These are phyloP conservation scores for Botryotinia calthae DNA, from an alignment of 2,329 filamentous ascomycete species.

Conservation along the genomic window DNA sequence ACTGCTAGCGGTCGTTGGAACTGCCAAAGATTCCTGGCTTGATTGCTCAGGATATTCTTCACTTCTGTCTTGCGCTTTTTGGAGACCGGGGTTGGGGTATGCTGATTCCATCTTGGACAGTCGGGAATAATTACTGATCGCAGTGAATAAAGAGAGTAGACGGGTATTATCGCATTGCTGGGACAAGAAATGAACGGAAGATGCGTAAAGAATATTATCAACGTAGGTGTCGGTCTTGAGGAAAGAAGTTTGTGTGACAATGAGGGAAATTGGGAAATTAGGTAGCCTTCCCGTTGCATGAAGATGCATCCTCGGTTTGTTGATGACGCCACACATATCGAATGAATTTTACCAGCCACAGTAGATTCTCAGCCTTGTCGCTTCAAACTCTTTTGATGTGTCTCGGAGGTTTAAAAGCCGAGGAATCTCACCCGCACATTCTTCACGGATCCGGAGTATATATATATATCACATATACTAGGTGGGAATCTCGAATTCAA, in stretches of 20 bases:
- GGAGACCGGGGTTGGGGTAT: neutral
- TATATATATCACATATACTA: too few relatives aligned
- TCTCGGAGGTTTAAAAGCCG: neutral
- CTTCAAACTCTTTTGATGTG: neutral
- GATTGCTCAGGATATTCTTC: neutral
- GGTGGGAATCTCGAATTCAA: neutral
- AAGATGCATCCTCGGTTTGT: constrained; percentile 1
- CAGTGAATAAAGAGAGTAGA: neutral
- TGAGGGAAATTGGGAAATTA: neutral
- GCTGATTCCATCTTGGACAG: constrained; percentile 1
- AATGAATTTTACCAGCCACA: neutral
- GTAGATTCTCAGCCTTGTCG: neutral
- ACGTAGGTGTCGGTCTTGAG: neutral
- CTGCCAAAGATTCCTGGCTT: neutral
- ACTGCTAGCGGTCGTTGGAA: neutral
- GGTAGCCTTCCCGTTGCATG: constrained; percentile 1
- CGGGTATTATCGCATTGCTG: constrained; percentile 7
- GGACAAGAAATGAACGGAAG: neutral
- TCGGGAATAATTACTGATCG: neutral
- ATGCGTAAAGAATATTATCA: neutral
- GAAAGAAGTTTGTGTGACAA: neutral
- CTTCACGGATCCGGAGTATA: neutral
- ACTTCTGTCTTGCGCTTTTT: constrained; percentile 8
- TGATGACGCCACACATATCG: neutral
- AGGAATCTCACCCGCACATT: neutral